Percentiles rank a stretch among this genome's conserved stretches.
Conservation (phyloP, 2,329 filamentous ascomycete species). For the Sporothrix dimorphospora region DNA sequence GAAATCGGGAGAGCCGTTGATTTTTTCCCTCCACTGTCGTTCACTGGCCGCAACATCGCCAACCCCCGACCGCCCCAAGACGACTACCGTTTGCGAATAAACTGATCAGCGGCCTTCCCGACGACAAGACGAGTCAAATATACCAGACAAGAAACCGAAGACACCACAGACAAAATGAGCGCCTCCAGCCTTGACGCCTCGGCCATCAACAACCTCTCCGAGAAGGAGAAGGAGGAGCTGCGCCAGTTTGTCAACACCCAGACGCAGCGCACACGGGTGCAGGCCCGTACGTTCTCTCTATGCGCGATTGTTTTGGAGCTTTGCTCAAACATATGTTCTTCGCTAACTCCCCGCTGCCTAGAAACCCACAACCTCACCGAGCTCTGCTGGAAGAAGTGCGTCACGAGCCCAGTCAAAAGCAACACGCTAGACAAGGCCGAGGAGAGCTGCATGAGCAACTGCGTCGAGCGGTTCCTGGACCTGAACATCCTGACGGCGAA, state of each 20-base stretch:
- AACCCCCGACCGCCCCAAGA: not conserved
- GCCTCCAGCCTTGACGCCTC: constrained; percentile 49
- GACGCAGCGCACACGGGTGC: constrained; percentile 75
- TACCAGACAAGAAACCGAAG: not conserved
- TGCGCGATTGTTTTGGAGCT: not conserved
- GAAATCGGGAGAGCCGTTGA: not conserved
- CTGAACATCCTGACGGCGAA: constrained; percentile 82
- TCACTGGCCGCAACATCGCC: constrained; percentile 6
- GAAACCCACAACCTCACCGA: constrained; percentile 64
- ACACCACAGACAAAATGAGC: constrained; percentile 19
- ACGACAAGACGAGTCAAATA: not conserved
- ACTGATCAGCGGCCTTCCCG: not conserved
- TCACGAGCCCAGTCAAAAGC: constrained; percentile 72
- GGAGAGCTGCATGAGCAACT: constrained; percentile 85
- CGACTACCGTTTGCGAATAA: not conserved
- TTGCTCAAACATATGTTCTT: too few species aligned
- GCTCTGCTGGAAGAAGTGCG: constrained; percentile 93
- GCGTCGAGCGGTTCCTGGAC: constrained; percentile 92
- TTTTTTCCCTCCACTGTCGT: constrained; percentile 27
- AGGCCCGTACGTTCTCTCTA: constrained; percentile 54
- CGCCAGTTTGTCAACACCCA: constrained; percentile 85
- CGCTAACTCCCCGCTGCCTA: constrained; percentile 36
- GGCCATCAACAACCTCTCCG: constrained; percentile 75
- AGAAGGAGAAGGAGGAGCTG: constrained; percentile 83
- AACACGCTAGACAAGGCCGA: constrained; percentile 76